phyloP scores from a whole-genome alignment of 345 rosid species.

The Sisymbrium altissimum region DNA sequence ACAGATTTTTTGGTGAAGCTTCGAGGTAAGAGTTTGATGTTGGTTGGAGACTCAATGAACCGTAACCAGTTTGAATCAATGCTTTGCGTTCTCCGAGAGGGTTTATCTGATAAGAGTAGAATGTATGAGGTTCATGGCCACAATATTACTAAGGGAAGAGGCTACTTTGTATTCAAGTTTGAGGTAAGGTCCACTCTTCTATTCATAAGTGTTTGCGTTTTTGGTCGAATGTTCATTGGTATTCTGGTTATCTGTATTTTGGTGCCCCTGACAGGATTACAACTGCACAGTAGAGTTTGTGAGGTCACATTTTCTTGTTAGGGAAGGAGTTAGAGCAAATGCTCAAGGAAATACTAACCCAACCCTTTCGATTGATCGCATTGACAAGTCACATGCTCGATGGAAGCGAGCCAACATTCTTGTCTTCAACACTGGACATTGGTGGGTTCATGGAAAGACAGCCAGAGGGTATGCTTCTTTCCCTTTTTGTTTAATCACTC shows the following conservation, averaged over 20 bases:
- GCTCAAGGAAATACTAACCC: slow-evolving; percentile 78
- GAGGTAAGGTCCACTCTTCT: slow-evolving; percentile 42
- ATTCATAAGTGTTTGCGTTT: neutral
- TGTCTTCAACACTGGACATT: slow-evolving; percentile 91
- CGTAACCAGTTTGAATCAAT: slow-evolving; percentile 90
- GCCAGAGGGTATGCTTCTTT: slow-evolving; percentile 76
- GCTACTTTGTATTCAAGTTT: slow-evolving; percentile 71
- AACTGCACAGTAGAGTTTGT: slow-evolving; percentile 82
- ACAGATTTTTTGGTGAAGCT: slow-evolving; percentile 85
- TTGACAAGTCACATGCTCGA: slow-evolving; percentile 63
- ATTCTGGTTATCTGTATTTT: neutral
- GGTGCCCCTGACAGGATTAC: slow-evolving; percentile 82
- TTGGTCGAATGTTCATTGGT: neutral
- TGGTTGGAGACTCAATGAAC: slow-evolving; percentile 97
- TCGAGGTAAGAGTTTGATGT: slow-evolving; percentile 75
- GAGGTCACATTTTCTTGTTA: slow-evolving; percentile 95
- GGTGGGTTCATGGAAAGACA: slow-evolving; percentile 99
- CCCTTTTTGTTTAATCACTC: slow-evolving; percentile 4
- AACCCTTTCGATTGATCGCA: slow-evolving; percentile 70
- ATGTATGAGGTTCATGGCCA: slow-evolving; percentile 80
- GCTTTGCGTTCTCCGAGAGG: slow-evolving; percentile 80
- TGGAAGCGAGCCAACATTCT: slow-evolving; percentile 87
- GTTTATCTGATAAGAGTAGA: slow-evolving; percentile 58
- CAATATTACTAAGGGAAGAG: slow-evolving; percentile 85
- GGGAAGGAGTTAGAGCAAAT: slow-evolving; percentile 72